These are phyloP conservation scores for Fomitopsis palustris DNA, from an alignment of 1,284 basidiomycete genomes.

Conservation along the genomic window DNA sequence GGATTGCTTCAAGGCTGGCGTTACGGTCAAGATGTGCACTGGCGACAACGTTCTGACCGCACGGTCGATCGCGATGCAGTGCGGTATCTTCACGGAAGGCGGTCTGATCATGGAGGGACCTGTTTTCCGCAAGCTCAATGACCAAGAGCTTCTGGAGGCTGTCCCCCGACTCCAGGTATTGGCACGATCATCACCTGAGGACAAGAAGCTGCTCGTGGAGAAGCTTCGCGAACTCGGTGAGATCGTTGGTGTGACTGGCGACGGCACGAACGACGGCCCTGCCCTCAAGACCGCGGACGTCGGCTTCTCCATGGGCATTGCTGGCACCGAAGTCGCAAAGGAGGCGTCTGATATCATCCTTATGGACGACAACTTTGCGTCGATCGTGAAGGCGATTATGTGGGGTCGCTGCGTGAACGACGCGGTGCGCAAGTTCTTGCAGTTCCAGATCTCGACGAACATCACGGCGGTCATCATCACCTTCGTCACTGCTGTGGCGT, in stretches of 20 bases:
- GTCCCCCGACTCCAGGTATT: constrained; percentile 74
- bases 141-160: constrained; percentile 56
- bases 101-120: constrained; percentile 98
- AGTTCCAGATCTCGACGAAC: constrained; percentile 98
- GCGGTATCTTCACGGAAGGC: constrained; percentile 89
- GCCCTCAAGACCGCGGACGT: constrained; percentile 94
- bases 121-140: constrained; percentile 58
- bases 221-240: constrained; percentile 87
- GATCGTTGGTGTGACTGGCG: constrained; percentile 96
- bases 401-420: constrained; percentile 99
- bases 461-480: constrained; percentile 95
- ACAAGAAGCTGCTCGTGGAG: constrained; percentile 93
- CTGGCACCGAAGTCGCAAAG: constrained; percentile 98
- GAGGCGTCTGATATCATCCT: constrained; percentile 99
- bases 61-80: constrained; percentile 91
- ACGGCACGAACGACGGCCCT: constrained; percentile 97
- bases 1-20: constrained; percentile 85
- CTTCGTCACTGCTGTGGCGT: constrained; percentile 87
- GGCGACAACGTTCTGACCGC: constrained; percentile 96
- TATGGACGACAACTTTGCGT: constrained; percentile 97
- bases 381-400: constrained; percentile 96
- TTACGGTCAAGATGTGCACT: constrained; percentile 98
- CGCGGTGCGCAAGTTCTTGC: constrained; percentile 94
- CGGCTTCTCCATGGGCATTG: constrained; percentile 98
- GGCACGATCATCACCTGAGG: constrained; percentile 96